phyloP scores from a whole-genome alignment of 768 basidiomycete species.

The Neoboletus magnificus region DNA sequence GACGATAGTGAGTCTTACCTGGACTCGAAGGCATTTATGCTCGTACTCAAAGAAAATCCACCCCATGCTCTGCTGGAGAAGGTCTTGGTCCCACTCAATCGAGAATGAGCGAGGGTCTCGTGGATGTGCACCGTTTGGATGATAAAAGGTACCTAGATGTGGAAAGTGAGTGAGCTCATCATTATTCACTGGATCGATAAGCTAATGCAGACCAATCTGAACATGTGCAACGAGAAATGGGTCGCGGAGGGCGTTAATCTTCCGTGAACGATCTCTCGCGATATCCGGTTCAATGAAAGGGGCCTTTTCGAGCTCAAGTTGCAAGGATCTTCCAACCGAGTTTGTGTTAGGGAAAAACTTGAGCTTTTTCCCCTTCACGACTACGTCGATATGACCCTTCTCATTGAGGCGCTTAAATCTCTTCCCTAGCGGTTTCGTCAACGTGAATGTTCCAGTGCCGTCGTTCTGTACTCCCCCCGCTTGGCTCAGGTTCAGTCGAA shows the following conservation, averaged over 20 bases:
- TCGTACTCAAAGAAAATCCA: conserved; percentile 65
- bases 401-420: conserved; percentile 47
- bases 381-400: conserved; percentile 37
- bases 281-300: conserved; percentile 53
- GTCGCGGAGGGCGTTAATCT: conserved; percentile 41
- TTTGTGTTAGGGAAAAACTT: conserved; percentile 17
- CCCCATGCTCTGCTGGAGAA: conserved; percentile 43
- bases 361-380: conserved; percentile 41
- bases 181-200: background rate
- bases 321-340: conserved; percentile 11
- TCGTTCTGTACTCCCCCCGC: conserved; percentile 56
- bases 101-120: conserved; percentile 55
- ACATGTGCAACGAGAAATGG: conserved; percentile 55
- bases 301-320: conserved; percentile 47
- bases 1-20: conserved; percentile 37
- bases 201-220: conserved; percentile 57
- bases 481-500: conserved; percentile 48
- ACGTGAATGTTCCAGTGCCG: conserved; percentile 42
- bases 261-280: conserved; percentile 48
- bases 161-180: background rate
- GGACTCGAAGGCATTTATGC: conserved; percentile 61
- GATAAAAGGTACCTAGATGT: conserved; percentile 28
- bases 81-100: conserved; percentile 63
- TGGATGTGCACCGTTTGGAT: conserved; percentile 19
- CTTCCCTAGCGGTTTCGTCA: conserved; percentile 32